These are phyloP conservation scores for Mortierella sp. DNA, from an alignment of 371 early-diverging fungal species.

Conservation along the genomic window DNA sequence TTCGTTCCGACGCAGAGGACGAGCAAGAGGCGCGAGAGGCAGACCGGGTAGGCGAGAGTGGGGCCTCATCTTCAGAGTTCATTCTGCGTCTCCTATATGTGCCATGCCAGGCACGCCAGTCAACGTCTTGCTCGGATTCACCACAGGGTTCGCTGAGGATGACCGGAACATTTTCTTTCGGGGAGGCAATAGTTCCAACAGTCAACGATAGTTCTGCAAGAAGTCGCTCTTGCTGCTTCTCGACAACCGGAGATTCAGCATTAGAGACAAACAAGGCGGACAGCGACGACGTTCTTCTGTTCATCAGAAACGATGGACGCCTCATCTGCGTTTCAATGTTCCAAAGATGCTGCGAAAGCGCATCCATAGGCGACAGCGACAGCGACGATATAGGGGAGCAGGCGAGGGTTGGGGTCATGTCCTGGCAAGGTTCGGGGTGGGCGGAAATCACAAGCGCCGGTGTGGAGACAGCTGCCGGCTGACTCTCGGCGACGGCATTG, in stretches of 20 bases:
- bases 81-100: conserved; percentile 24
- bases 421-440: background rate
- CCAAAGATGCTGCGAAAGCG: conserved; percentile 33
- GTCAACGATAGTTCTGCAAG: conserved; percentile 10
- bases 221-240: conserved; percentile 10
- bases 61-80: conserved; percentile 8
- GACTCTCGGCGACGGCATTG: background rate
- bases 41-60: conserved; percentile 4
- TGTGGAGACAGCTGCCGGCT: background rate
- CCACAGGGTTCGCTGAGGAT: too few relatives aligned
- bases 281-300: conserved; percentile 22
- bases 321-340: conserved; percentile 40
- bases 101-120: conserved; percentile 42
- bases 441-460: background rate
- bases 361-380: conserved; percentile 5
- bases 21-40: conserved; percentile 3
- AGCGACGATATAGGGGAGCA: conserved; percentile 1
- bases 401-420: background rate
- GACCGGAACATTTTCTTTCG: too few relatives aligned
- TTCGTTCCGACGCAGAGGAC: background rate
- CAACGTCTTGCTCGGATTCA: conserved; percentile 13
- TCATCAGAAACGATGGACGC: conserved; percentile 43
- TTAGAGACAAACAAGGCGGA: conserved; percentile 22
- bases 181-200: conserved; percentile 3
- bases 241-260: background rate